These are phyloP conservation scores for Zygotorulaspora mrakii DNA, from an alignment of 1,139 yeast genomes.

Conservation along the genomic window DNA sequence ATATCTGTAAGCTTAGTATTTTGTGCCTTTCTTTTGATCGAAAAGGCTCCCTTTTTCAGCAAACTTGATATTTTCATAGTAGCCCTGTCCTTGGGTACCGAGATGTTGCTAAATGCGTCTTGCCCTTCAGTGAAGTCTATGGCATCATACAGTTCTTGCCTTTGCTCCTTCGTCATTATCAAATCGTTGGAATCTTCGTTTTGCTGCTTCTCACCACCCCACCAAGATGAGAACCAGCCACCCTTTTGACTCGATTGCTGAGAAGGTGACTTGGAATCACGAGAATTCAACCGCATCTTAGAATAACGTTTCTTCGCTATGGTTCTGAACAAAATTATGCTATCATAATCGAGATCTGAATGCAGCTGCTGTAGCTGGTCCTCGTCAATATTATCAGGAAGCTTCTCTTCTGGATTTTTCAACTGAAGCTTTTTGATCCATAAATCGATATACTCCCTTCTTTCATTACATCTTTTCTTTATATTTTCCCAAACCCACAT, in stretches of 20 bases:
- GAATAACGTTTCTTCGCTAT: conserved; percentile 65
- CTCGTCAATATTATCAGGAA: conserved; percentile 38
- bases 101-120: conserved; percentile 50
- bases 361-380: conserved; percentile 53
- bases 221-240: conserved; percentile 64
- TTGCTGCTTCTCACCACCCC: conserved; percentile 41
- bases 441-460: conserved; percentile 61
- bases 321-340: conserved; percentile 79
- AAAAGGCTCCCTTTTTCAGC: conserved; percentile 72
- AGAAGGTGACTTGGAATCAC: conserved; percentile 15
- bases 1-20: conserved; percentile 63
- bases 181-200: conserved; percentile 36
- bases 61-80: conserved; percentile 63
- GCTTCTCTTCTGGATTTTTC: conserved; percentile 31
- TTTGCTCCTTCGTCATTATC: conserved; percentile 60
- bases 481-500: conserved; percentile 90
- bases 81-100: conserved; percentile 71
- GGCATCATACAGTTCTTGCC: conserved; percentile 84
- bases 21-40: conserved; percentile 45
- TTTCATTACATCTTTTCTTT: conserved; percentile 64
- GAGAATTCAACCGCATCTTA: conserved; percentile 46
- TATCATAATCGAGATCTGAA: conserved; percentile 62
- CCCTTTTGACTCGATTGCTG: conserved; percentile 21
- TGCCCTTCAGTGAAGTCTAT: conserved; percentile 83
- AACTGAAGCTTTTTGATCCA: conserved; percentile 57